Conservation (phyloP, 2,329 filamentous ascomycete species). For the Phyllachora maydis region DNA sequence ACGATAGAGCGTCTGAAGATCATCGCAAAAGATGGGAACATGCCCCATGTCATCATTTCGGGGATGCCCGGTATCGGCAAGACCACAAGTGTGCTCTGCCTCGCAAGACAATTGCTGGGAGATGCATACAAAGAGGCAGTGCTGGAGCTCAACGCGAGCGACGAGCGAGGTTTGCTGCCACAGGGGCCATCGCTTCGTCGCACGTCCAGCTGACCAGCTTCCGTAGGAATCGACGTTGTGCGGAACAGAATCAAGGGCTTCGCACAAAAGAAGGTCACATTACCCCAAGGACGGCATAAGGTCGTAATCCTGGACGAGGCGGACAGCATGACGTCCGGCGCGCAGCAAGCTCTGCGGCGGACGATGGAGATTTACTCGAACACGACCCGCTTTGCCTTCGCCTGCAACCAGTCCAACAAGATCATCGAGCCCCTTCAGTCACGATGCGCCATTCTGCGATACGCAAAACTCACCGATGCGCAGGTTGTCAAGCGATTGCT, state of each 20-base stretch:
- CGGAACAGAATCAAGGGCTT: conserved; percentile 96
- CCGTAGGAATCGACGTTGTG: conserved; percentile 77
- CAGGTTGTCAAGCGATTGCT: conserved; percentile 80
- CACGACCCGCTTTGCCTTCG: conserved; percentile 92
- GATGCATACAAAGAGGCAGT: conserved; percentile 96
- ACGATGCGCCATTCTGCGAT: conserved; percentile 85
- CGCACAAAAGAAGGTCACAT: conserved; percentile 94
- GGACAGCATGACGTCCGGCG: conserved; percentile 93
- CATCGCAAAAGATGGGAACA: conserved; percentile 95
- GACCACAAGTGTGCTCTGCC: conserved; percentile 84
- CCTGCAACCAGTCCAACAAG: conserved; percentile 97
- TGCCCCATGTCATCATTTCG: conserved; percentile 99
- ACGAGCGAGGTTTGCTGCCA: conserved; percentile 50
- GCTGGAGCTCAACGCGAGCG: conserved; percentile 85
- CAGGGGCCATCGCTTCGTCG: too few species aligned
- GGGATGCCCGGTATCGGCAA: conserved; percentile 98
- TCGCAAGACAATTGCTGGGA: conserved; percentile 78
- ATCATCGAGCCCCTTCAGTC: conserved; percentile 99
- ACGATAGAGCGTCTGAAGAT: conserved; percentile 96
- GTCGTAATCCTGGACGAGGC: conserved; percentile 95
- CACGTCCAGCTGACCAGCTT: not conserved
- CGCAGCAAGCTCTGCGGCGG: conserved; percentile 80
- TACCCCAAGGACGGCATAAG: conserved; percentile 81
- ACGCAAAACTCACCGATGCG: conserved; percentile 75
- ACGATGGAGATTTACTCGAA: conserved; percentile 99